Base-by-base conservation (phyloP, 1,139 yeast species). In the Candida gigantensis region DNA sequence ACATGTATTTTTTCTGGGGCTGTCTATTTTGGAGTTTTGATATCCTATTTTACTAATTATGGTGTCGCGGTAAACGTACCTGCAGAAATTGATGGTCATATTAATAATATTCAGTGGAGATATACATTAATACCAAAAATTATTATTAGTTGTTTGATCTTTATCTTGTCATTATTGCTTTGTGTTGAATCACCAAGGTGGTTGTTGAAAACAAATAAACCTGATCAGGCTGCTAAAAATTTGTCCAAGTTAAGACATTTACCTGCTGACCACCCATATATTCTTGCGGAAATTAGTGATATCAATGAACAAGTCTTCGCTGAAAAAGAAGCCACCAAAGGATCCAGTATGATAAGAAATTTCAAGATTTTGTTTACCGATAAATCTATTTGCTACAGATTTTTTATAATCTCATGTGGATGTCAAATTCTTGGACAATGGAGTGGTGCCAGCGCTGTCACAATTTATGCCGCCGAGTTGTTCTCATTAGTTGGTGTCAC, bases 361-460 rank as follows among this genome's bases (percentile, higher is more conserved):
- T 34, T 68, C 24, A 60, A 53, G 38, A 72, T 71, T 36, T 49
- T 74, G 19, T 38, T 68, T 19, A 37, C 57, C 2, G 65, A 57
- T 36, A 65, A 52, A 43, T 66, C 68, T 31, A 62, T 65, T 43
- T 60, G 68, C 42, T 69, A 73, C 52, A 62, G 77, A 51, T 70
- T 80, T 51, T 55, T 74, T 28, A 54, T 50, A 17, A 57, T 74
- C 28, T 63, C 77, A 11, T 55, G 69, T 31, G 49, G 62, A 32
- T 63, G 77, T 13, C 80, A 78, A 47, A 42, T 80, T 31, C 62
- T 79, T 37, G 78, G 80, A 32, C 84, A 79, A 58, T 77, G 82
- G 76, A 64, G 78, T 30, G 85, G 85, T 34, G 80, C 83, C 17
- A 79, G 77, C 45, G 77, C 83, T 2, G 63, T 78, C 34, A 77